A percentile compares a stretch with the other conserved stretches of the same genome.
Conservation (phyloP, 23 red algal species). For the Chondrus crispus region DNA sequence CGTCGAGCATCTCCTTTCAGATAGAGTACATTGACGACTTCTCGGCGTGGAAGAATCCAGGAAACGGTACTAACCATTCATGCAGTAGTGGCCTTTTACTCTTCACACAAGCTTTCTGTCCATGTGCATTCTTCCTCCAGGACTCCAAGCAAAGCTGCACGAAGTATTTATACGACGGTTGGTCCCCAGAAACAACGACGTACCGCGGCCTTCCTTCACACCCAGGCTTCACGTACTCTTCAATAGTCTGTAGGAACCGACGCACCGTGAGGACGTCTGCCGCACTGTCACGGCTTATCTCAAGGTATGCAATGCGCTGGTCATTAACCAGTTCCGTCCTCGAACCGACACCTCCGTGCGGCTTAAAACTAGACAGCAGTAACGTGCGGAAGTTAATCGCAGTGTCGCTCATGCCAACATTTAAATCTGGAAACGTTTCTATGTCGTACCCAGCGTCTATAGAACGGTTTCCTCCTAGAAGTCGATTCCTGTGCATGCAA, state of each 20-base stretch:
- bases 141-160: not conserved
- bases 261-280: conserved; percentile 1
- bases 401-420: not conserved
- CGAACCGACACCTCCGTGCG: not conserved
- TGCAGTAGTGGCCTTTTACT: not conserved
- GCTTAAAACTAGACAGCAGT: not conserved
- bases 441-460: not conserved
- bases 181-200: not conserved
- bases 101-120: not conserved
- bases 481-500: not conserved
- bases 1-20: conserved; percentile 23
- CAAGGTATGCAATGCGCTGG: not conserved
- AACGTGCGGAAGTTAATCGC: not conserved
- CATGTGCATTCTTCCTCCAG: not conserved
- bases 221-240: not conserved
- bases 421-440: no score
- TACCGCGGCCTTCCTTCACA: not conserved
- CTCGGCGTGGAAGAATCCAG: conserved; percentile 5
- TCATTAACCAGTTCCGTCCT: not conserved
- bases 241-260: not conserved
- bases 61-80: conserved; percentile 24
- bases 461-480: not conserved
- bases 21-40: not conserved
- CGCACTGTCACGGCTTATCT: conserved; percentile 11
- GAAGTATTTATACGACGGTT: not conserved